Percentiles rank a stretch among this genome's conserved stretches.
Conservation (phyloP, 192 early-diverging fungal genomes). For the Chytriomyces hyalinus region DNA sequence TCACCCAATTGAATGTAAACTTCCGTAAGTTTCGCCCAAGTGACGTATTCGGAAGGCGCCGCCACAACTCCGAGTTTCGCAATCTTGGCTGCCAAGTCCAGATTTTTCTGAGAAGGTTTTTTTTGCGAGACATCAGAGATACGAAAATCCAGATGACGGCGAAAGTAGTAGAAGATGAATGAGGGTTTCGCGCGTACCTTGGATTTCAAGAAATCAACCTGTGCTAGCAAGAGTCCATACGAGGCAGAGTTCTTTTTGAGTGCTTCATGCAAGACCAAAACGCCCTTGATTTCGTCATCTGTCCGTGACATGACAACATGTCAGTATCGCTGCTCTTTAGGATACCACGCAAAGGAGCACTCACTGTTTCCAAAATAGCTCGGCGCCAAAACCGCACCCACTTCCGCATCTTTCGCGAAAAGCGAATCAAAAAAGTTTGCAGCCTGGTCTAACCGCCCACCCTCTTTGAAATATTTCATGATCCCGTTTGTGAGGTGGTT, state of each 20-base stretch:
- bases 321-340: constrained; percentile 85
- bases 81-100: constrained; percentile 81
- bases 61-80: constrained; percentile 92
- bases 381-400: constrained; percentile 84
- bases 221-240: constrained; percentile 84
- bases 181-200: constrained; percentile 59
- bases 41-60: constrained; percentile 92
- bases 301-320: constrained; percentile 65
- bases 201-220: constrained; percentile 83
- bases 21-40: constrained; percentile 96
- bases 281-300: constrained; percentile 94
- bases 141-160: neutral
- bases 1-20: constrained; percentile 87
- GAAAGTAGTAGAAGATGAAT: neutral
- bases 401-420: constrained; percentile 82
- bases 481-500: constrained; percentile 91
- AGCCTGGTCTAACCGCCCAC: constrained; percentile 79
- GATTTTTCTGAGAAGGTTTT: constrained; percentile 50
- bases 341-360: constrained; percentile 35
- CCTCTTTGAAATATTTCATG: constrained; percentile 86
- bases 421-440: constrained; percentile 83
- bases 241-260: constrained; percentile 79
- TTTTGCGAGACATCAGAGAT: neutral
- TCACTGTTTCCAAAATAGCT: constrained; percentile 65
- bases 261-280: constrained; percentile 84